Evolutionary conservation across 371 early-diverging fungal genomes (phyloP).

Genomic region (Mucor mucedo): DNA sequence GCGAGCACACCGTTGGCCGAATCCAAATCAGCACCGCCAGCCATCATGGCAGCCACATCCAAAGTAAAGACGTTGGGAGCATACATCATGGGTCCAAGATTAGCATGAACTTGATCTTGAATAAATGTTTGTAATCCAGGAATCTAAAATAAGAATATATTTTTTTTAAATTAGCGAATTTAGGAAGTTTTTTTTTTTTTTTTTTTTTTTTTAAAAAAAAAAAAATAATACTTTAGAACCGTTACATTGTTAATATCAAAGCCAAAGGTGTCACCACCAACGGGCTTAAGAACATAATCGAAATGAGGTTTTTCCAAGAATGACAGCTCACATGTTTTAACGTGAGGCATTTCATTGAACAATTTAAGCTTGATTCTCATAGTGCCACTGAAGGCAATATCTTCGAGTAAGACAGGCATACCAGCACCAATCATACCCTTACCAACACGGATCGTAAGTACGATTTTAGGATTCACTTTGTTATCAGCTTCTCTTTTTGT

Average conservation of each 20-base stretch:
- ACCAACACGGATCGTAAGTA: conserved; percentile 89
- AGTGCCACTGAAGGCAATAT: conserved; percentile 86
- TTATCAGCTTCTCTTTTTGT: conserved; percentile 61
- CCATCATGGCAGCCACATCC: conserved; percentile 80
- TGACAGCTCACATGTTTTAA: conserved; percentile 82
- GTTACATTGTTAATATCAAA: conserved; percentile 75
- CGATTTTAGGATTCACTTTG: conserved; percentile 88
- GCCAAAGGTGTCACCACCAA: conserved; percentile 84
- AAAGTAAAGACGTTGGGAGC: conserved; percentile 82
- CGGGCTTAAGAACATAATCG: conserved; percentile 92
- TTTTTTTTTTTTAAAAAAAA: neutral
- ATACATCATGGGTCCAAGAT: conserved; percentile 80
- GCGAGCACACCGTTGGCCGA: conserved; percentile 83
- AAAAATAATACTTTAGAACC: neutral
- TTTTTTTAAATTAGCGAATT: neutral
- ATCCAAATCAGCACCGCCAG: conserved; percentile 54
- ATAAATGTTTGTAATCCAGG: conserved; percentile 81
- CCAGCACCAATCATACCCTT: conserved; percentile 85
- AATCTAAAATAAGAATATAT: conserved; percentile 43
- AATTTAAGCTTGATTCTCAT: conserved; percentile 79
- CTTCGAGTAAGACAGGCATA: conserved; percentile 89
- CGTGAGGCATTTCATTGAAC: conserved; percentile 83
- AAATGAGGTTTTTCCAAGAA: conserved; percentile 87
- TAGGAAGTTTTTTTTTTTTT: neutral
- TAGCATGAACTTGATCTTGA: conserved; percentile 72